A percentile compares a stretch with the other conserved stretches of the same genome.
Conservation (phyloP, 2,329 filamentous ascomycete genomes). For the Podosphaera xanthii region DNA sequence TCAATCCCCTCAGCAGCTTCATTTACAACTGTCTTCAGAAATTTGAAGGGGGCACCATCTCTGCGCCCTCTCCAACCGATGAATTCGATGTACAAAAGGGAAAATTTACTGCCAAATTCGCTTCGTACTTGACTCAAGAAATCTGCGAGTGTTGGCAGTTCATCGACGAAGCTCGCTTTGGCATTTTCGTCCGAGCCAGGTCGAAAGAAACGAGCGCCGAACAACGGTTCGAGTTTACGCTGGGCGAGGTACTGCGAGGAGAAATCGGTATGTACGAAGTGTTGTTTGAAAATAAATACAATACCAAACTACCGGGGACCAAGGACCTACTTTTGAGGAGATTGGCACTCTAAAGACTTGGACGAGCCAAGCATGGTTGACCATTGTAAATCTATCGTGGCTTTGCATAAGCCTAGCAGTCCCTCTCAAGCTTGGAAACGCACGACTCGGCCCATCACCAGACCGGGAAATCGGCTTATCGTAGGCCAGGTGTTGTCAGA, state of each 20-base stretch:
- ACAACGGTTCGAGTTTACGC: background rate
- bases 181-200: conserved; percentile 2
- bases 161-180: background rate
- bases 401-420: no score
- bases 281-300: background rate
- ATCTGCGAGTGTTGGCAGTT: conserved; percentile 5
- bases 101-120: conserved; percentile 3
- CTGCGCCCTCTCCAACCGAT: background rate
- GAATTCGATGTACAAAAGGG: conserved; percentile 1
- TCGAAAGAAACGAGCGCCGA: conserved; percentile 1
- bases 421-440: no score
- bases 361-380: no score
- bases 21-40: conserved; percentile 2
- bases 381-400: no score
- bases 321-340: background rate
- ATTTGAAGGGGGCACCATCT: background rate
- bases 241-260: background rate
- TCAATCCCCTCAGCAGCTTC: conserved; percentile 5
- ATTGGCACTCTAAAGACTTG: background rate
- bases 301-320: background rate
- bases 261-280: background rate
- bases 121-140: conserved; percentile 1
- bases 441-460: no score
- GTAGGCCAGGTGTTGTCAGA: no score
- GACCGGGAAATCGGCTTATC: no score